These are phyloP conservation scores for Triticum aestivum DNA, from an alignment of 176 grass and related monocot species.

Conservation along the genomic window IWGSC_CS_RefSeq_v2.1 NC_057807.1:36901420-36901919, in stretches of 20 bases:
- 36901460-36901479: constrained; percentile 51
- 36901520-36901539: constrained; percentile 29
- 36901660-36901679: background rate
- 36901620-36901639: constrained; percentile 23
- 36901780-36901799: background rate
- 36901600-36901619: constrained; percentile 11
- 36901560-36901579: background rate
- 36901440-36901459: constrained; percentile 64
- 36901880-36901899: background rate
- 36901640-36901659: background rate
- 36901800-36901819: background rate
- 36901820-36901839: background rate
- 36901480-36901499: constrained; percentile 51
- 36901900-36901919: background rate
- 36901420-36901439: constrained; percentile 72
- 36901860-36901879: background rate
- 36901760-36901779: background rate
- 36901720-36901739: background rate
- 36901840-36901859: background rate
- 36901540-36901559: constrained; percentile 20
- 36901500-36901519: constrained; percentile 78
- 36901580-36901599: constrained; percentile 38
- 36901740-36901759: background rate
- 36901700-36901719: background rate
- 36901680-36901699: background rate